Percentiles rank a stretch among this genome's conserved stretches.
These are phyloP conservation scores for Sarocladiaceae sp. DNA, from an alignment of 2,329 filamentous ascomycete species.

Conservation along the genomic window DNA sequence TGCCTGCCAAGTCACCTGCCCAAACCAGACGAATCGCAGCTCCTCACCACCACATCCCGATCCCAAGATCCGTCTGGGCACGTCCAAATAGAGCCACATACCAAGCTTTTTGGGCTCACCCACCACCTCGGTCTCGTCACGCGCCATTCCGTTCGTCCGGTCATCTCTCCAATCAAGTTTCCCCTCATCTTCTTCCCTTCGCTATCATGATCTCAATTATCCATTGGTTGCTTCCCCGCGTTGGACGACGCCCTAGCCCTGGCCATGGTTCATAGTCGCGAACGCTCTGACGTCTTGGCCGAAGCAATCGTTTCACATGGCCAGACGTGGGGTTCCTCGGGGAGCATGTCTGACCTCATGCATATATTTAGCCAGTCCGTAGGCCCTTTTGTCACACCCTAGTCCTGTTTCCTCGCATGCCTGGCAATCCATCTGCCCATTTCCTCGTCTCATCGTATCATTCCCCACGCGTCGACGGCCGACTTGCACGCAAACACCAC, in stretches of 20 bases:
- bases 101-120: constrained; percentile 5
- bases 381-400: neutral
- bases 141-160: constrained; percentile 1
- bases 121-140: neutral
- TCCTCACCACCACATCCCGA: neutral
- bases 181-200: neutral
- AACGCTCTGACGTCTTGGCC: constrained; percentile 1
- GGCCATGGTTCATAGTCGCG: no score
- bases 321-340: neutral
- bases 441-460: constrained; percentile 3
- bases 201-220: no score
- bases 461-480: constrained; percentile 1
- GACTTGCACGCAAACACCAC: neutral
- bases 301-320: constrained; percentile 6
- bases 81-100: neutral
- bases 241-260: neutral
- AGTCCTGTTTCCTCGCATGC: neutral
- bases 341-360: neutral
- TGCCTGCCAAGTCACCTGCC: no score
- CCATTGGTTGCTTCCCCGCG: constrained; percentile 3
- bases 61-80: neutral
- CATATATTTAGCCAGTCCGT: neutral
- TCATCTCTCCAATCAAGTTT: neutral
- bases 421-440: constrained; percentile 3
- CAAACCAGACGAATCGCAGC: neutral